phyloP scores from a whole-genome alignment of 202 grass and related monocot genomes.

The Setaria viridis region DNA sequence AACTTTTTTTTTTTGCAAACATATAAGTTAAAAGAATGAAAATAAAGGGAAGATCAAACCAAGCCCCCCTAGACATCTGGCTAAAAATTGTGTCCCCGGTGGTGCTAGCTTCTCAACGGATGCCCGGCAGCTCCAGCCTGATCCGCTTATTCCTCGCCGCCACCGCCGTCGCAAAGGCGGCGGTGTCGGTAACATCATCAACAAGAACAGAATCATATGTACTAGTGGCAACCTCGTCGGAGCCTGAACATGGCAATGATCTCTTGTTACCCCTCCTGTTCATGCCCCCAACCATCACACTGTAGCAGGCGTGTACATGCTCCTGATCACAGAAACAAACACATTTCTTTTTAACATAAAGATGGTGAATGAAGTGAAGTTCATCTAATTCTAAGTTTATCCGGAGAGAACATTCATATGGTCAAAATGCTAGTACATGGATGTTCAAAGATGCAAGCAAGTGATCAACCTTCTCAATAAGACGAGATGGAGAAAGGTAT shows the following conservation, averaged over 20 bases:
- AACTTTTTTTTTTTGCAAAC: constrained; percentile 48
- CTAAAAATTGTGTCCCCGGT: constrained; percentile 62
- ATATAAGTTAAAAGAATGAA: constrained; percentile 38
- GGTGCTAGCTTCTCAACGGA: constrained; percentile 72
- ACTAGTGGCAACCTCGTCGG: constrained; percentile 52
- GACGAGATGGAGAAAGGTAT: constrained; percentile 58
- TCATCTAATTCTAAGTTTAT: neutral
- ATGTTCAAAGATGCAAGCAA: neutral
- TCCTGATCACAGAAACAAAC: constrained; percentile 59
- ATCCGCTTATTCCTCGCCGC: constrained; percentile 70
- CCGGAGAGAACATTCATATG: neutral
- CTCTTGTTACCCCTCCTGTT: constrained; percentile 56
- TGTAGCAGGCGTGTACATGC: constrained; percentile 82
- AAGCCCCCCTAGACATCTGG: constrained; percentile 70
- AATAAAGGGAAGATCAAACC: constrained; percentile 47
- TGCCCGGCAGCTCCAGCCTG: constrained; percentile 66
- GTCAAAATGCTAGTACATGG: neutral
- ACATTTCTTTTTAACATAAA: neutral
- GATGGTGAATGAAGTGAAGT: neutral
- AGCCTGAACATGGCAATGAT: constrained; percentile 57
- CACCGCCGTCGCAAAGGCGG: constrained; percentile 44
- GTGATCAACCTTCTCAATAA: constrained; percentile 62
- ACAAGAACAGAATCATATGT: constrained; percentile 70
- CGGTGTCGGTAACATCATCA: constrained; percentile 51
- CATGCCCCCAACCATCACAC: constrained; percentile 65